phyloP scores from a whole-genome alignment of 768 basidiomycete species.

The Lyophyllum atratum region DNA sequence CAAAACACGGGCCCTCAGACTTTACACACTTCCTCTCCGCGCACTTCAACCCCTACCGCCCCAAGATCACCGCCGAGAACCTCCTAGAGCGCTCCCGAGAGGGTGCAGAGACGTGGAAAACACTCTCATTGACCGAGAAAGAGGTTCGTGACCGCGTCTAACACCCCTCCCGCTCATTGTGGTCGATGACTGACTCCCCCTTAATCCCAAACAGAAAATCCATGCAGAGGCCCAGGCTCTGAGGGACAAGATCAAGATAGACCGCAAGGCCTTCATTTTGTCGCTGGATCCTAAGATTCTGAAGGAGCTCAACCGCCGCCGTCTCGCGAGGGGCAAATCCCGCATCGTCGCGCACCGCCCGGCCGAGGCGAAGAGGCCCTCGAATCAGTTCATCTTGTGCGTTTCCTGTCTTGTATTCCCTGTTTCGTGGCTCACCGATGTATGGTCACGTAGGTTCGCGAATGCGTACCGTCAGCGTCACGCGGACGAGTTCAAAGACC shows the following conservation, averaged over 20 bases:
- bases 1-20: background rate
- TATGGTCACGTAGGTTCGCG: background rate
- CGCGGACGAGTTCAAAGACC: background rate
- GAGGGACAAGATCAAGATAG: slow-evolving; percentile 20
- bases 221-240: background rate
- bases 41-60: background rate
- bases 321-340: slow-evolving; percentile 26
- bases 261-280: slow-evolving; percentile 29
- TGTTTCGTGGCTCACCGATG: background rate
- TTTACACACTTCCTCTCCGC: background rate
- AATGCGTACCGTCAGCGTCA: background rate
- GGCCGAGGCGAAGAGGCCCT: background rate
- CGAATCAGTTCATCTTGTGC: background rate
- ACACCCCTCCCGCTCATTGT: background rate
- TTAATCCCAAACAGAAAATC: slow-evolving; percentile 23
- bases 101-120: slow-evolving; percentile 26
- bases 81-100: background rate
- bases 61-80: background rate
- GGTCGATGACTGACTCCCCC: background rate
- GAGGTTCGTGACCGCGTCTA: slow-evolving; percentile 28
- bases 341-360: slow-evolving; percentile 3
- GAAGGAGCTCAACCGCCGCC: slow-evolving; percentile 32
- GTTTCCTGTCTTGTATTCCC: background rate
- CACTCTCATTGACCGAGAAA: slow-evolving; percentile 33
- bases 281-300: slow-evolving; percentile 19